phyloP scores from a whole-genome alignment of 345 rosid genomes.

The Nasturtium officinale region DNA sequence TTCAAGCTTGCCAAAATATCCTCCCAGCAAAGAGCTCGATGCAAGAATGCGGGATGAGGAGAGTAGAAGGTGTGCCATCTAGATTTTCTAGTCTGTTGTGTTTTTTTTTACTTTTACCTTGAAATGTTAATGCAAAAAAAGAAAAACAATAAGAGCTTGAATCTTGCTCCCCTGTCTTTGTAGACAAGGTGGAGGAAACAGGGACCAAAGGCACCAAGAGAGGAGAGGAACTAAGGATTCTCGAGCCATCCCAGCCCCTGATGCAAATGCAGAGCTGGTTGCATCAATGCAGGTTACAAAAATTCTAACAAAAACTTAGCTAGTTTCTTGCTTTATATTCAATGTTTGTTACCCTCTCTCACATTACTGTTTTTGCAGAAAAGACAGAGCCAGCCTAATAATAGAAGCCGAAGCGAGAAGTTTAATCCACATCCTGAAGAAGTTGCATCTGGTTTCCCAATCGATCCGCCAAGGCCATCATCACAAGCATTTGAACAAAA shows the following conservation, averaged over 20 bases:
- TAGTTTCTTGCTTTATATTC: conserved; percentile 4
- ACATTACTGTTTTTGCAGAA: conserved; percentile 52
- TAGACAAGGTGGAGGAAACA: conserved; percentile 85
- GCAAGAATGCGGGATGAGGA: conserved; percentile 96
- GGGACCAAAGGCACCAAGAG: conserved; percentile 75
- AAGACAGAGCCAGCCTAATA: conserved; percentile 70
- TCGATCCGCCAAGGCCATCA: conserved; percentile 92
- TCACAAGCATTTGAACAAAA: conserved; percentile 73
- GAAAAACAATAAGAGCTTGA: background rate
- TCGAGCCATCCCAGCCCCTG: conserved; percentile 94
- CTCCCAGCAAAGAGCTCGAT: conserved; percentile 96
- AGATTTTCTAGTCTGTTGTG: background rate
- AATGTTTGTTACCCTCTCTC: background rate
- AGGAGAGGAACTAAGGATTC: conserved; percentile 80
- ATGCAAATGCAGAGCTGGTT: conserved; percentile 89
- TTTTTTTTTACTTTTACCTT: background rate
- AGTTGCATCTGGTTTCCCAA: conserved; percentile 97
- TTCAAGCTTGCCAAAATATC: conserved; percentile 91
- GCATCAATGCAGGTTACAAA: conserved; percentile 74
- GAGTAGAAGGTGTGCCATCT: conserved; percentile 68
- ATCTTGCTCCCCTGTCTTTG: conserved; percentile 21
- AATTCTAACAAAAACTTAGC: background rate
- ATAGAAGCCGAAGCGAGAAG: conserved; percentile 95
- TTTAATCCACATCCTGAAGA: conserved; percentile 97
- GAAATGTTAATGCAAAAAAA: background rate